Evolutionary conservation across 2,329 filamentous ascomycete genomes (phyloP).

Genomic region (Beauveria rudraprayagi): DNA sequence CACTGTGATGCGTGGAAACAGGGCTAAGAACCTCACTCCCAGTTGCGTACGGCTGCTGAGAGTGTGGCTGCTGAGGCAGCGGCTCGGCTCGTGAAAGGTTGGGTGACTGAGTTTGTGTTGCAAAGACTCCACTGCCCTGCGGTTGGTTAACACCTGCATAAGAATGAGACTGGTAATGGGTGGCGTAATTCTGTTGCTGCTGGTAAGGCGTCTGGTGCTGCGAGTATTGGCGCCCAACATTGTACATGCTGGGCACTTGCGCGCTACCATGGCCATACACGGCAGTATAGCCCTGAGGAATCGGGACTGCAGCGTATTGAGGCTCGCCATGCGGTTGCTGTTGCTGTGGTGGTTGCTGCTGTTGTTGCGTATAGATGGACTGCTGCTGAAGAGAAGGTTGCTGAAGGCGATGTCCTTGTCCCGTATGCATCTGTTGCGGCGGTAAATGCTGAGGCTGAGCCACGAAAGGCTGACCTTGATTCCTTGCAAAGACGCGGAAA

Average conservation of each 20-base stretch:
- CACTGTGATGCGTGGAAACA: not conserved
- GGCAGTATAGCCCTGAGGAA: slow-evolving; percentile 6
- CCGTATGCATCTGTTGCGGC: not conserved
- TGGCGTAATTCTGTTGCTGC: not conserved
- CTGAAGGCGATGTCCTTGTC: not conserved
- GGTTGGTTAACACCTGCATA: not conserved
- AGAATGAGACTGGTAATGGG: not conserved
- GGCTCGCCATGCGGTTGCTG: slow-evolving; percentile 11
- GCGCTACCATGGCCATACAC: not conserved
- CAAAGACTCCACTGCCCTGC: not conserved
- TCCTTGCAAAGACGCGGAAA: not conserved
- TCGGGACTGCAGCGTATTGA: slow-evolving; percentile 4
- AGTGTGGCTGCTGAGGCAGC: not conserved
- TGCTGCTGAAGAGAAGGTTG: slow-evolving; percentile 9
- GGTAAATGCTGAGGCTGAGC: not conserved
- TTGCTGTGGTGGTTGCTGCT: not conserved
- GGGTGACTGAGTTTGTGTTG: not conserved
- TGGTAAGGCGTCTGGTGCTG: not conserved
- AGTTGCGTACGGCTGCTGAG: not conserved
- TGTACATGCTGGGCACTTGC: not conserved
- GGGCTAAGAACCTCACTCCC: not conserved
- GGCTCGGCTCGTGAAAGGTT: not conserved
- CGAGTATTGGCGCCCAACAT: not conserved
- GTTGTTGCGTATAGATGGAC: slow-evolving; percentile 4
- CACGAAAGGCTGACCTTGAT: not conserved